Conservation (phyloP, 2,329 filamentous ascomycete genomes). For the Ophiostoma montium region DNA sequence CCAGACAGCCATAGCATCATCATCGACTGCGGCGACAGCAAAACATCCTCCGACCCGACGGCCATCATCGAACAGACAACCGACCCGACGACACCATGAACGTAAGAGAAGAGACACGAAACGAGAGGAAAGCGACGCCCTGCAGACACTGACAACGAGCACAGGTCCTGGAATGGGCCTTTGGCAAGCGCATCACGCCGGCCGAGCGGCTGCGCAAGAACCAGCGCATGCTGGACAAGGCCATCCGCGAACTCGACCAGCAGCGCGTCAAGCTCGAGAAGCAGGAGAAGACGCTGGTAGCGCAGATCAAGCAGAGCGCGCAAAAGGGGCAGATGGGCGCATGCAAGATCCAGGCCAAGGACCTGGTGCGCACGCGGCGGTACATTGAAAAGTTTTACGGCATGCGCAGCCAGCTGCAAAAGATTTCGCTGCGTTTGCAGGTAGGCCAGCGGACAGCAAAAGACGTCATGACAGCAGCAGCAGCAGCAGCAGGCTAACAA, state of each 20-base stretch:
- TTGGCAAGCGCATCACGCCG: conserved; percentile 97
- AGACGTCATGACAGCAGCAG: too few relatives aligned
- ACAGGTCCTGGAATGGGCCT: conserved; percentile 98
- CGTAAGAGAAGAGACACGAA: conserved; percentile 2
- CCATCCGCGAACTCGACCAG: conserved; percentile 88
- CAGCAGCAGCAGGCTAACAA: too few relatives aligned
- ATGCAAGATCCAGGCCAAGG: conserved; percentile 95
- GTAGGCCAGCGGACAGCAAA: background rate
- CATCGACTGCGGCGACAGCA: background rate
- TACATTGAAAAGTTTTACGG: conserved; percentile 98
- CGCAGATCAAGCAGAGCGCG: conserved; percentile 95
- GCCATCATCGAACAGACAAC: too few relatives aligned
- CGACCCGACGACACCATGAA: conserved; percentile 7
- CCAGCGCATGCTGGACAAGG: conserved; percentile 92
- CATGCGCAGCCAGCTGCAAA: conserved; percentile 94
- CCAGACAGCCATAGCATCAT: background rate
- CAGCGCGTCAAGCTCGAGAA: conserved; percentile 94
- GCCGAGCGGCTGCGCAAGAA: conserved; percentile 85
- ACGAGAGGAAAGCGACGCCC: background rate
- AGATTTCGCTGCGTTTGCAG: conserved; percentile 61
- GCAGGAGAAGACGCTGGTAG: conserved; percentile 92
- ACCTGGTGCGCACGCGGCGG: conserved; percentile 81
- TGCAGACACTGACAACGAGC: background rate
- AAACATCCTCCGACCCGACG: background rate
- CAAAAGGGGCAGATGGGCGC: conserved; percentile 98